Conservation (phyloP, 148 eudicot species). For the Rhododendron kiyosumense region DNA sequence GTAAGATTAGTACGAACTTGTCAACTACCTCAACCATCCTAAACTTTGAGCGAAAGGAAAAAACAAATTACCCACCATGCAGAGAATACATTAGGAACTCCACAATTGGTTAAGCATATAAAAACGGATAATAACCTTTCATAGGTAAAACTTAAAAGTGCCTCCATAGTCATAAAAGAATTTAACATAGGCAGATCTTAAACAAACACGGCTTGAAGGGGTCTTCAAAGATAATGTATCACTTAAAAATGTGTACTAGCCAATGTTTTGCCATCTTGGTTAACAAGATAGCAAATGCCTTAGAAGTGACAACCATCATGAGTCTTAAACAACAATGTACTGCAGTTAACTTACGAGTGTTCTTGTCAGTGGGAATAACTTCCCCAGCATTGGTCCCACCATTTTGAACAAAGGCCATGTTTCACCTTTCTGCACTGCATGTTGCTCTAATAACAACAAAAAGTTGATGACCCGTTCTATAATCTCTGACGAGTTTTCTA, state of each 20-base stretch:
- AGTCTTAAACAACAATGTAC: not conserved
- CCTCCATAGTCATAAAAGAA: not conserved
- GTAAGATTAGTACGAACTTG: not conserved
- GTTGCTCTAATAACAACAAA: slow-evolving; percentile 44
- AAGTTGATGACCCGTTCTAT: slow-evolving; percentile 37
- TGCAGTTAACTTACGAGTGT: slow-evolving; percentile 51
- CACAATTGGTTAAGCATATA: not conserved
- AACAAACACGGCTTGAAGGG: not conserved
- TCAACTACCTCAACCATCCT: not conserved
- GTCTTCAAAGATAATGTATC: not conserved
- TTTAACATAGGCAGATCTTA: not conserved
- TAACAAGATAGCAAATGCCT: not conserved
- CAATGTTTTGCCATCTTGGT: not conserved
- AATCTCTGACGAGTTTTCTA: slow-evolving; percentile 25
- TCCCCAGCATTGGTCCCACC: slow-evolving; percentile 68
- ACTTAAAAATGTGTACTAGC: not conserved
- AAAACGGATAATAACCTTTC: not conserved
- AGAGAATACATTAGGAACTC: not conserved
- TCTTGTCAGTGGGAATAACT: slow-evolving; percentile 49
- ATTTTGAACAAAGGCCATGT: slow-evolving; percentile 66
- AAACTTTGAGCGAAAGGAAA: not conserved
- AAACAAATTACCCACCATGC: not conserved
- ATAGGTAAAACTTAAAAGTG: not conserved
- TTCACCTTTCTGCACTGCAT: slow-evolving; percentile 58
- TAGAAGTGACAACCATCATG: not conserved